Evolutionary conservation across 2,329 filamentous ascomycete genomes (phyloP).

Genomic region (Drechslerella stenobrocha): DNA sequence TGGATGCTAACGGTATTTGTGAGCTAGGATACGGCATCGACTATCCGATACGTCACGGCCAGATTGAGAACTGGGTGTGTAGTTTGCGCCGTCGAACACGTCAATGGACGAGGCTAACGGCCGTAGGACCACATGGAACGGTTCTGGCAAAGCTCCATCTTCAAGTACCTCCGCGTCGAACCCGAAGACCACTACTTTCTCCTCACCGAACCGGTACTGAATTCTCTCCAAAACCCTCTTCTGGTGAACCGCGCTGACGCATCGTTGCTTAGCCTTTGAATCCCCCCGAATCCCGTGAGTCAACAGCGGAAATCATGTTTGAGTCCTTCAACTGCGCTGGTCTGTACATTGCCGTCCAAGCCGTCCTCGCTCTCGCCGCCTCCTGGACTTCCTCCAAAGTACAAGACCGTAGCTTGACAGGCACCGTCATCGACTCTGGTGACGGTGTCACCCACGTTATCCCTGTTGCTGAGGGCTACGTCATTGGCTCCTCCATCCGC

Average conservation of each 20-base stretch:
- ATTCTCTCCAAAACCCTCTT: slow-evolving; percentile 22
- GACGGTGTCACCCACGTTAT: slow-evolving; percentile 99
- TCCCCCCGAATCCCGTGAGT: slow-evolving; percentile 97
- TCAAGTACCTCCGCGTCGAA: slow-evolving; percentile 97
- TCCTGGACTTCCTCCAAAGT: slow-evolving; percentile 99
- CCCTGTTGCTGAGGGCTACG: slow-evolving; percentile 95
- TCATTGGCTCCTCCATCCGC: slow-evolving; percentile 98
- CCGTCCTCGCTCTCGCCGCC: slow-evolving; percentile 90
- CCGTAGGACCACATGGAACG: slow-evolving; percentile 94
- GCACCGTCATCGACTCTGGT: slow-evolving; percentile 97
- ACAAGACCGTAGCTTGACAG: slow-evolving; percentile 90
- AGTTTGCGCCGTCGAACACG: too few species aligned
- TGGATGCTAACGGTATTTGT: neutral
- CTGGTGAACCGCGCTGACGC: slow-evolving; percentile 26
- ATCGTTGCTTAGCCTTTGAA: slow-evolving; percentile 73
- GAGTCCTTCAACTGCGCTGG: slow-evolving; percentile 99
- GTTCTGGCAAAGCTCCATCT: slow-evolving; percentile 99
- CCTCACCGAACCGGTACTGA: slow-evolving; percentile 85
- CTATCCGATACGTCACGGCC: slow-evolving; percentile 95
- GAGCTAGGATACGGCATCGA: slow-evolving; percentile 85
- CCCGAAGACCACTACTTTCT: slow-evolving; percentile 99
- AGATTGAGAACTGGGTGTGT: slow-evolving; percentile 96
- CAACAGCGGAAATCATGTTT: slow-evolving; percentile 99
- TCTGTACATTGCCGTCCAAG: slow-evolving; percentile 97
- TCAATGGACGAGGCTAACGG: slow-evolving; percentile 33